phyloP scores from a whole-genome alignment of 2,329 filamentous ascomycete genomes.

The Coniochaeta sp. region DNA sequence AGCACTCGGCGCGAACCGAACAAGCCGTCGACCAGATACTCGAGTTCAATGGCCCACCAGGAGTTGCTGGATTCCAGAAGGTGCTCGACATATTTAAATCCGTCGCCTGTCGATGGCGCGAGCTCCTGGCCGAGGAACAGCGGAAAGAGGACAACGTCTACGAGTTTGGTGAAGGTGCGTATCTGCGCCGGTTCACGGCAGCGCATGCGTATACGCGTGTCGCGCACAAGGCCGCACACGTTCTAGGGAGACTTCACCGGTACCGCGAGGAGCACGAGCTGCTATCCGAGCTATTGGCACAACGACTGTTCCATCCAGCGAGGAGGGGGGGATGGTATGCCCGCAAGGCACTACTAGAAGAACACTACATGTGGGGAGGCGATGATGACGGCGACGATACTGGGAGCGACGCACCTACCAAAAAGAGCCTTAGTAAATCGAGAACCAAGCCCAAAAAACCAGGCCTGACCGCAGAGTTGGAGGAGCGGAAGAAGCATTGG shows the following conservation, averaged over 20 bases:
- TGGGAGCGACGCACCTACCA: conserved; percentile 19
- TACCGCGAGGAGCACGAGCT: conserved; percentile 70
- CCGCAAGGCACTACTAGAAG: conserved; percentile 85
- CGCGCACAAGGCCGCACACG: conserved; percentile 75
- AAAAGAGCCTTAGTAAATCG: neutral
- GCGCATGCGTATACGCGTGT: conserved; percentile 92
- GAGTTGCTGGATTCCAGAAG: conserved; percentile 54
- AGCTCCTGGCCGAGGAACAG: conserved; percentile 64
- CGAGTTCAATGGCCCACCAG: conserved; percentile 67
- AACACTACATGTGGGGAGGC: conserved; percentile 78
- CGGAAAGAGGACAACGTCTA: conserved; percentile 71
- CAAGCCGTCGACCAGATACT: conserved; percentile 74
- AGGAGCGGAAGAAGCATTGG: conserved; percentile 72
- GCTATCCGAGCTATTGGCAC: conserved; percentile 65
- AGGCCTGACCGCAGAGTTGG: conserved; percentile 10
- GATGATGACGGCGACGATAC: conserved; percentile 25
- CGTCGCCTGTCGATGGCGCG: conserved; percentile 75
- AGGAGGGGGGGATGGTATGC: conserved; percentile 92
- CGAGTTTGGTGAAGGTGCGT: conserved; percentile 77
- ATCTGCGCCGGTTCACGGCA: conserved; percentile 81
- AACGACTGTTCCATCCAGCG: conserved; percentile 77
- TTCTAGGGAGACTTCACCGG: conserved; percentile 75
- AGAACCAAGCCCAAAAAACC: neutral
- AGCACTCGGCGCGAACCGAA: conserved; percentile 76
- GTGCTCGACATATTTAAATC: conserved; percentile 66